Evolutionary conservation across 2,329 filamentous ascomycete species (phyloP).

Genomic region (Fonsecaea pugnacius): DNA sequence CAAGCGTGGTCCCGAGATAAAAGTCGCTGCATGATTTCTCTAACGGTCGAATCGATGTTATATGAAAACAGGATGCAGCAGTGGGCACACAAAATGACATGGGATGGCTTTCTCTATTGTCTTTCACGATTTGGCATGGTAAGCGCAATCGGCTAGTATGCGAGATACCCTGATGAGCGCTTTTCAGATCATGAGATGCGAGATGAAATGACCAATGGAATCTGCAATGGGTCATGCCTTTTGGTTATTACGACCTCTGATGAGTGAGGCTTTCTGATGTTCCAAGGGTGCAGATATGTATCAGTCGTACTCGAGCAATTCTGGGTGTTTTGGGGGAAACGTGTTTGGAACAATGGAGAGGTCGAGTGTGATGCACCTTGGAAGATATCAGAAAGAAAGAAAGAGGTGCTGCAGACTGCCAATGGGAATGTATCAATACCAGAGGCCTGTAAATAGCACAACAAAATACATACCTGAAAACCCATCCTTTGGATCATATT

Average conservation of each 20-base stretch:
- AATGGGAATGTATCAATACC: constrained; percentile 29
- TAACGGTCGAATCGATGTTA: background rate
- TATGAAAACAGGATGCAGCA: constrained; percentile 1
- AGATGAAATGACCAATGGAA: constrained; percentile 17
- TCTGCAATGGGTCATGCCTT: constrained; percentile 15
- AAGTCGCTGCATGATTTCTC: constrained; percentile 21
- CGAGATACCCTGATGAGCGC: constrained; percentile 21
- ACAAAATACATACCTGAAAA: constrained; percentile 16
- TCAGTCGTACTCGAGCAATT: constrained; percentile 1
- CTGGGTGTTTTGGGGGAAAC: constrained; percentile 7
- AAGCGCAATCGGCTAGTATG: constrained; percentile 15
- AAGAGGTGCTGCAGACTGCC: constrained; percentile 24
- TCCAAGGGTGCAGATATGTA: background rate
- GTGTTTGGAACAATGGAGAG: constrained; percentile 1
- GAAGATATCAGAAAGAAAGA: constrained; percentile 4
- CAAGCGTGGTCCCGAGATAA: constrained; percentile 29
- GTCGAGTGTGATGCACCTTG: constrained; percentile 8
- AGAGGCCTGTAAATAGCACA: constrained; percentile 26
- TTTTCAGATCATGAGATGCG: constrained; percentile 14
- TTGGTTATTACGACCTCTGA: constrained; percentile 27
- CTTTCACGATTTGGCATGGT: constrained; percentile 14
- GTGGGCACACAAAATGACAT: constrained; percentile 4
- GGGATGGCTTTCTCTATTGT: constrained; percentile 23
- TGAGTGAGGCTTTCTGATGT: constrained; percentile 13
- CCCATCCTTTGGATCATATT: background rate